Conservation (phyloP, 768 basidiomycete species). For the Tricholoma sp. region DNA sequence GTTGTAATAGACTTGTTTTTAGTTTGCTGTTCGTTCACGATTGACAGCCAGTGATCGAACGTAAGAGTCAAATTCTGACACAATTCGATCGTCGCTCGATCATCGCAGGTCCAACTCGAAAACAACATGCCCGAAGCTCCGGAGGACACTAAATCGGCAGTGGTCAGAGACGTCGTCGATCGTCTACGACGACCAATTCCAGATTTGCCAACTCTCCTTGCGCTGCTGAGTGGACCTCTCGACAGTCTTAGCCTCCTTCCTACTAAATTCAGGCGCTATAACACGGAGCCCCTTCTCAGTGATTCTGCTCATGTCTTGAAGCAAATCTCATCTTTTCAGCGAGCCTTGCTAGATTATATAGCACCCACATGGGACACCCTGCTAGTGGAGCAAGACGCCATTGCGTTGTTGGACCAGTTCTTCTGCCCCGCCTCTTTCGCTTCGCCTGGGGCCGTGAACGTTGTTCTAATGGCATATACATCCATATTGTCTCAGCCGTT, state of each 20-base stretch:
- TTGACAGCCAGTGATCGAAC: too few relatives aligned
- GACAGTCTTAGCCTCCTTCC: conserved; percentile 54
- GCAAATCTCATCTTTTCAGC: conserved; percentile 58
- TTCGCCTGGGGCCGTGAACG: conserved; percentile 41
- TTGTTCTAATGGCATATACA: conserved; percentile 59
- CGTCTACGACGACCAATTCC: conserved; percentile 42
- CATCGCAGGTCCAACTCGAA: too few relatives aligned
- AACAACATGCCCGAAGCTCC: background rate
- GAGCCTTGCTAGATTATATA: conserved; percentile 55
- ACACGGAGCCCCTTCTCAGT: conserved; percentile 31
- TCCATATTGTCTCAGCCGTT: conserved; percentile 52
- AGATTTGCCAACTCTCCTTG: conserved; percentile 46
- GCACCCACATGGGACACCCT: conserved; percentile 63
- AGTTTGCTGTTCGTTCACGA: background rate
- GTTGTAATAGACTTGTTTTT: too few relatives aligned
- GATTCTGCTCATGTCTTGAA: conserved; percentile 28
- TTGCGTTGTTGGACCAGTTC: conserved; percentile 54
- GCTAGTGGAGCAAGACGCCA: conserved; percentile 45
- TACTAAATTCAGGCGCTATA: conserved; percentile 44
- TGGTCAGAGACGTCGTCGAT: conserved; percentile 35
- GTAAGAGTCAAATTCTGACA: too few relatives aligned
- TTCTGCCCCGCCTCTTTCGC: conserved; percentile 69
- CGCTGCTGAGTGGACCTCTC: conserved; percentile 56
- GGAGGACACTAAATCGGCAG: background rate
- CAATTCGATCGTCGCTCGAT: too few relatives aligned